Base-by-base conservation (phyloP, 73 alveolate genomes). In the Symbiodinium natans region DNA sequence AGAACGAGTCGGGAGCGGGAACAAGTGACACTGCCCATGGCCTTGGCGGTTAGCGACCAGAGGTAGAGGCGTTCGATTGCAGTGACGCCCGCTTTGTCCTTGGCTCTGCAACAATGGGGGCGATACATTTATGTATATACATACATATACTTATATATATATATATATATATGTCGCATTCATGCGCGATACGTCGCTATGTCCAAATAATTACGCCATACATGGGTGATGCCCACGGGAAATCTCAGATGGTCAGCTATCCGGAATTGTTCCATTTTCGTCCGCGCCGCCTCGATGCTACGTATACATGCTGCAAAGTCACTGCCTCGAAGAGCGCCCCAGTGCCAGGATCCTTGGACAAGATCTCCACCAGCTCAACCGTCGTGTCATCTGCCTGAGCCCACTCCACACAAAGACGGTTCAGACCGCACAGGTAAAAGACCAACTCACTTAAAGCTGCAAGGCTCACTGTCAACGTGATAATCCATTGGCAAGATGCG, bases 41-140 rank as follows among this genome's bases (percentile, higher is more conserved):
- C 80, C 80, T 40, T 42, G 48, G 97, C 97, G 19, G 34, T 90
- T 11, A 23, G 84, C 41, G 88, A 40, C 97, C 97, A 90, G 29
- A 90, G 88, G 33, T 21, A 90, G 89, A 83, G 77, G 29, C 97
- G 43, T 39, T 90, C 97, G 40, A 90, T 68, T 46, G 97, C 87
- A 4, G 89, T 59, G 38, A 90, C 97, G 1, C 97, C 97, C 7
- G 89, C 73, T 41, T 90, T 90, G 56, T 90, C 97, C 97, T 89
- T 29, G 97, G 89, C 34, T 63, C 80, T 8, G n/a, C 27, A 15
- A 13, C 21, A 25, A 46, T 13, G 6, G 27, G 77, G 77, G 77
- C 33, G 77, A 13, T 46, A 13, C 59, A 46, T 46, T 13, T 19
- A 13, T 59, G 77, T 19, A 59, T 59, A 59, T 25, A 59, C 33